Evolutionary conservation across 352 stramenopile genomes (phyloP).

Genomic region (Blastocystis sp.): DNA sequence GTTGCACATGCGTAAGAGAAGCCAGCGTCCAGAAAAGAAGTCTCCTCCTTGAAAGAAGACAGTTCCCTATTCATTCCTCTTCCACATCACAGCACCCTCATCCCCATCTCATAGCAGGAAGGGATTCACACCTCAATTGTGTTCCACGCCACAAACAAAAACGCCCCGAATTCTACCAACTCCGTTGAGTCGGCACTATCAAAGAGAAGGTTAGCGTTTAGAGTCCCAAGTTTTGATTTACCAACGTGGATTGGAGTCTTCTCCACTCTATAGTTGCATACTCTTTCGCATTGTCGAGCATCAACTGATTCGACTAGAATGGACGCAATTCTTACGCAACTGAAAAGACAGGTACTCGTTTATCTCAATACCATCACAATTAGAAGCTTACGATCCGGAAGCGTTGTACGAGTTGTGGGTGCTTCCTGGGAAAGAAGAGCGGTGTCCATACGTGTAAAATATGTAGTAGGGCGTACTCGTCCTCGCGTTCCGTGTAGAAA

Average conservation of each 20-base stretch:
- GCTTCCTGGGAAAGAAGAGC: constrained; percentile 32
- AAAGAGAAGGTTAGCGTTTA: too few species aligned
- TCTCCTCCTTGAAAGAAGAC: too few species aligned
- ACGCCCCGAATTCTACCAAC: too few species aligned
- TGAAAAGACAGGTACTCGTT: background rate
- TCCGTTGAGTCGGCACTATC: too few species aligned
- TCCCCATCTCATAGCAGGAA: too few species aligned
- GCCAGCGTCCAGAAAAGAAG: too few species aligned
- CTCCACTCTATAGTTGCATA: background rate
- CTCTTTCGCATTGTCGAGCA: background rate
- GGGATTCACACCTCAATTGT: too few species aligned
- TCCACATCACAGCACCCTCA: too few species aligned
- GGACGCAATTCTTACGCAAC: background rate
- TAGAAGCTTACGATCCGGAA: constrained; percentile 50
- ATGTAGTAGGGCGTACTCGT: constrained; percentile 24
- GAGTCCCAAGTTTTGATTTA: too few species aligned
- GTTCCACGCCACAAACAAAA: too few species aligned
- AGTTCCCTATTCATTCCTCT: too few species aligned
- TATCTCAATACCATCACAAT: background rate
- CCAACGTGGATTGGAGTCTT: background rate
- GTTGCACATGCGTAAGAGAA: too few species aligned
- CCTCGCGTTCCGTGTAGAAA: background rate
- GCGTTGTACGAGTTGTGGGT: constrained; percentile 32
- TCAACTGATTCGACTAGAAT: background rate
- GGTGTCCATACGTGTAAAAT: constrained; percentile 44